These are phyloP conservation scores for Gastrodia elata DNA, from an alignment of 106 monocot genomes.

Conservation along the genomic window DNA sequence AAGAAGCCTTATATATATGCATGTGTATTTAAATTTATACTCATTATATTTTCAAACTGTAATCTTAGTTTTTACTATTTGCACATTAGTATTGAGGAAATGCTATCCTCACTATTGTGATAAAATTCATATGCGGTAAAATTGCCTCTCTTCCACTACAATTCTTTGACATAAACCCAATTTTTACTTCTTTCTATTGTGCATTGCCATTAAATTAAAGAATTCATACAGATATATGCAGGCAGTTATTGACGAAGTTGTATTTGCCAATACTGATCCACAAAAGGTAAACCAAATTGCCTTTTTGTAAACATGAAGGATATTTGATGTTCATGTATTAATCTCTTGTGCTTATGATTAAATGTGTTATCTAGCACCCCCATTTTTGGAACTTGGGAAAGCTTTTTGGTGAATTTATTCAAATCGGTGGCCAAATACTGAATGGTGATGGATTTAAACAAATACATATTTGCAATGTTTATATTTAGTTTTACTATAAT, in stretches of 20 bases:
- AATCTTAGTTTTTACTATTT: no score
- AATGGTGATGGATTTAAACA: constrained; percentile 34
- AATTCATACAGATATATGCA: constrained; percentile 82
- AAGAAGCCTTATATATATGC: no score
- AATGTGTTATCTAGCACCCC: constrained; percentile 47
- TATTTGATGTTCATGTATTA: background rate
- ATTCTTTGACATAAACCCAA: background rate
- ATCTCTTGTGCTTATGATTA: constrained; percentile 2
- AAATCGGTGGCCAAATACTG: constrained; percentile 51
- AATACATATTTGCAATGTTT: constrained; percentile 2
- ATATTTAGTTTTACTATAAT: background rate
- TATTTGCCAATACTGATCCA: constrained; percentile 57
- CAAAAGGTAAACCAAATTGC: constrained; percentile 35
- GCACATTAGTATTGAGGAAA: no score
- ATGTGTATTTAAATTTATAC: no score
- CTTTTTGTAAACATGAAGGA: background rate
- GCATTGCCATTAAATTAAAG: background rate
- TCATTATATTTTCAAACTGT: no score
- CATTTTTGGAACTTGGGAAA: constrained; percentile 59
- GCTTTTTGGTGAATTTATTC: constrained; percentile 68
- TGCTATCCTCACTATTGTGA: no score
- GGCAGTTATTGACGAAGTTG: constrained; percentile 90
- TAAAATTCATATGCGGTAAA: no score
- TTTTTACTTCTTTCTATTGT: background rate
- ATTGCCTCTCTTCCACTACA: no score